These are phyloP conservation scores for Starmerella tilneyi DNA, from an alignment of 805 yeast genomes.

Conservation along the genomic window DNA sequence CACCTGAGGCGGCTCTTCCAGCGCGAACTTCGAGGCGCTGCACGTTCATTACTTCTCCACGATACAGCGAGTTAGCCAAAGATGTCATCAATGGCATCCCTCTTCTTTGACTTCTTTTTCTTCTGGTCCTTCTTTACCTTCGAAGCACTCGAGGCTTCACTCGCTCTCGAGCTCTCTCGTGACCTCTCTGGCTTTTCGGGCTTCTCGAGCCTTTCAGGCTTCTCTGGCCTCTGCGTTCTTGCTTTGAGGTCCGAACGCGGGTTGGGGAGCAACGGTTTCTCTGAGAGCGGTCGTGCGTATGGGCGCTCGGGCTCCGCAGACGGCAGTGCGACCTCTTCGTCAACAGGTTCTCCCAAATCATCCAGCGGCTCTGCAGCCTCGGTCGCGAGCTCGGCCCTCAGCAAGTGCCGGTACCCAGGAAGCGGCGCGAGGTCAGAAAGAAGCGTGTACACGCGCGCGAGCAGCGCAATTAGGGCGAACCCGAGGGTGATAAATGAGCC, in stretches of 20 bases:
- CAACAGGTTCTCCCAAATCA: slow-evolving; percentile 5
- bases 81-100: slow-evolving; percentile 60
- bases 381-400: too few species aligned
- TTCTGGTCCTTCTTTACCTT: neutral
- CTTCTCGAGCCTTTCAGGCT: too few species aligned
- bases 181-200: too few species aligned
- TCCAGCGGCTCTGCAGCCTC: neutral
- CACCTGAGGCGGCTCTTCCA: too few species aligned
- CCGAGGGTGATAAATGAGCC: slow-evolving; percentile 75
- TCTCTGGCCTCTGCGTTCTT: too few species aligned
- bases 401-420: neutral
- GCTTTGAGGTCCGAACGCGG: too few species aligned
- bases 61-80: slow-evolving; percentile 57
- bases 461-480: slow-evolving; percentile 49
- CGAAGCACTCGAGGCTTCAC: too few species aligned
- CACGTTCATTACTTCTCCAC: neutral
- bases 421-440: slow-evolving; percentile 11
- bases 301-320: neutral
- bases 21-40: neutral
- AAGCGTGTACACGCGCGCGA: slow-evolving; percentile 38
- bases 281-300: neutral
- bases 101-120: slow-evolving; percentile 36
- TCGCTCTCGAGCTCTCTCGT: too few species aligned
- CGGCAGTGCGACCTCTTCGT: neutral
- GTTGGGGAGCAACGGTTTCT: too few species aligned